These are phyloP conservation scores for Suhomyces chickasaworum DNA, from an alignment of 1,139 yeast genomes.

Conservation along the genomic window DNA sequence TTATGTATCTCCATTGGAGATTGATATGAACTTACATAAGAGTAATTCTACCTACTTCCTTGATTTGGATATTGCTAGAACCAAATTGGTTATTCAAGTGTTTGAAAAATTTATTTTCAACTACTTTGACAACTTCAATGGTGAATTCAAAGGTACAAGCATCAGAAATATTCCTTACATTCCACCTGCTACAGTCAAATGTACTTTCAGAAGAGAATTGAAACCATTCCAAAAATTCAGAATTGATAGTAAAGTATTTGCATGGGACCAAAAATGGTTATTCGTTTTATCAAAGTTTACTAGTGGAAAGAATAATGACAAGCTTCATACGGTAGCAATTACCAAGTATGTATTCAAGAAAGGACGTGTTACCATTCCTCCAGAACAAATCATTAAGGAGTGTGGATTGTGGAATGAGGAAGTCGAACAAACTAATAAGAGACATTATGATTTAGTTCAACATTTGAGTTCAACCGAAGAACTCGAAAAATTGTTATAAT, in stretches of 20 bases:
- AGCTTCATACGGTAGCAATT: constrained; percentile 60
- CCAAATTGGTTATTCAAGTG: constrained; percentile 57
- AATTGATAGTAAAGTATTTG: constrained; percentile 60
- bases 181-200: constrained; percentile 76
- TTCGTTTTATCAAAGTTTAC: constrained; percentile 68
- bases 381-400: constrained; percentile 56
- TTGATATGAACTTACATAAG: constrained; percentile 86
- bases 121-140: constrained; percentile 40
- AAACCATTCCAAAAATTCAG: constrained; percentile 61
- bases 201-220: constrained; percentile 72
- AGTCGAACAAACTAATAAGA: constrained; percentile 42
- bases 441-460: constrained; percentile 31
- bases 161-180: constrained; percentile 57
- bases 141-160: constrained; percentile 30
- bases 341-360: constrained; percentile 80
- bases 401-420: constrained; percentile 61
- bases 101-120: constrained; percentile 54
- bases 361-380: constrained; percentile 71
- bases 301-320: constrained; percentile 36
- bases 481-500: constrained; percentile 25
- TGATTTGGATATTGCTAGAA: constrained; percentile 83
- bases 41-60: constrained; percentile 81
- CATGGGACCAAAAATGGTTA: constrained; percentile 91
- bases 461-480: constrained; percentile 35
- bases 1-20: constrained; percentile 74